These are phyloP conservation scores for Eragrostis tef DNA, from an alignment of 202 grass and related monocot species.

Conservation along the genomic window DNA sequence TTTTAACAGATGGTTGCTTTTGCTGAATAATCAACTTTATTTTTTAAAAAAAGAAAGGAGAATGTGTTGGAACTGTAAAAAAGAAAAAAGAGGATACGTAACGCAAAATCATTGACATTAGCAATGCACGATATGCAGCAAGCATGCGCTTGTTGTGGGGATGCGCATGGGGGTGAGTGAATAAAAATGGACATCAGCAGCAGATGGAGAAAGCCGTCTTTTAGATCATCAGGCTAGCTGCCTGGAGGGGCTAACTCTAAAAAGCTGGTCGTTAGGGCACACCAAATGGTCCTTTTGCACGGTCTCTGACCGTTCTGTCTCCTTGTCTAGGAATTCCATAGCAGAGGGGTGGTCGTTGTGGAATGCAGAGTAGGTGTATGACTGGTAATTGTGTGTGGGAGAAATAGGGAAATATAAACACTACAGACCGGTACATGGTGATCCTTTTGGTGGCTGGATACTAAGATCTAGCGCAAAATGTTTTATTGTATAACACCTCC, in stretches of 20 bases:
- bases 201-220: slow-evolving; percentile 44
- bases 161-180: slow-evolving; percentile 7
- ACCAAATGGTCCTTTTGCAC: slow-evolving; percentile 41
- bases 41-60: neutral
- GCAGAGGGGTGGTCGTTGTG: slow-evolving; percentile 44
- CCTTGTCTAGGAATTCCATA: slow-evolving; percentile 65
- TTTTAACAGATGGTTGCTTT: neutral
- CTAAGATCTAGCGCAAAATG: too few relatives aligned
- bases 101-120: neutral
- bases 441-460: too few relatives aligned
- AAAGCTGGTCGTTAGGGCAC: slow-evolving; percentile 41
- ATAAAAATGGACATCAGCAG: slow-evolving; percentile 21
- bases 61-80: neutral
- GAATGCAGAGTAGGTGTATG: slow-evolving; percentile 21
- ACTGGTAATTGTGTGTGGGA: neutral
- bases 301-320: slow-evolving; percentile 55
- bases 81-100: neutral
- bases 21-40: neutral
- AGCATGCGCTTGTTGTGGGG: slow-evolving; percentile 22
- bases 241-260: slow-evolving; percentile 40
- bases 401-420: neutral
- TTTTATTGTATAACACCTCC: neutral
- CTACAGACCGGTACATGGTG: neutral
- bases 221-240: slow-evolving; percentile 52
- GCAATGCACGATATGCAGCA: slow-evolving; percentile 24